Base-by-base conservation (phyloP, 768 basidiomycete genomes). In the Leccinum pellstonianum region DNA sequence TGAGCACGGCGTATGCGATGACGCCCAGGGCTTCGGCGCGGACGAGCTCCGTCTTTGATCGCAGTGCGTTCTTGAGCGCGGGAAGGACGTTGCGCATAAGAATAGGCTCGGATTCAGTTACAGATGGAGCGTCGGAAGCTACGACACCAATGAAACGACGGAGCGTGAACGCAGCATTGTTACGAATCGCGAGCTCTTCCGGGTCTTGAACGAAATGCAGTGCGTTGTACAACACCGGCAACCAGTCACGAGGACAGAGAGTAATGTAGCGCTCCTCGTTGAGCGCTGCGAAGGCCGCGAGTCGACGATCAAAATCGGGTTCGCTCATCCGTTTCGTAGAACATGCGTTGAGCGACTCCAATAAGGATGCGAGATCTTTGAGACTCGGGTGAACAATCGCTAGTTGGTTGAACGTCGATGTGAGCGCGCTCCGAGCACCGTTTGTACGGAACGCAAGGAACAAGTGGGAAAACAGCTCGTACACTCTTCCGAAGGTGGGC, bases 151-250 rank as follows among this genome's bases (percentile, higher is more conserved):
- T 76, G 71, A 97, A 95, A 43, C 86, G 85, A 49, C 87, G 85
- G 68, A 98, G 78, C 0, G 88, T 76, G 53, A 82, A 83, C 1
- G 92, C 84, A 0, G 96, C 88, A 66, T 86, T 94, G 56, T 82
- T 91, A 21, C 96, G 83, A 50, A 98, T 83, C 0, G 93, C 87
- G 47, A 98, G 77, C 70, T 98, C 97, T 12, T 87, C 86, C 1
- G 89, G 83, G 70, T 98, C 95, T 69, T 95, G 94, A 52, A 98
- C 83, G 77, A 86, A 93, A 76, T 85, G 83, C 12, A 98, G 77
- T 75, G 87, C 83, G 71, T 93, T 95, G 77, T 91, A 85, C 2
- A 97, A 72, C 50, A 98, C 59, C 1, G 94, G 90, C 25, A 89
- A 71, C 97, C 96, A 98, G 31, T 90, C 81, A 1, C 77, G 70